A percentile compares a stretch with the other conserved stretches of the same genome.
Evolutionary conservation across 768 basidiomycete genomes (phyloP).

Genomic region (Rhizopogon sp.): DNA sequence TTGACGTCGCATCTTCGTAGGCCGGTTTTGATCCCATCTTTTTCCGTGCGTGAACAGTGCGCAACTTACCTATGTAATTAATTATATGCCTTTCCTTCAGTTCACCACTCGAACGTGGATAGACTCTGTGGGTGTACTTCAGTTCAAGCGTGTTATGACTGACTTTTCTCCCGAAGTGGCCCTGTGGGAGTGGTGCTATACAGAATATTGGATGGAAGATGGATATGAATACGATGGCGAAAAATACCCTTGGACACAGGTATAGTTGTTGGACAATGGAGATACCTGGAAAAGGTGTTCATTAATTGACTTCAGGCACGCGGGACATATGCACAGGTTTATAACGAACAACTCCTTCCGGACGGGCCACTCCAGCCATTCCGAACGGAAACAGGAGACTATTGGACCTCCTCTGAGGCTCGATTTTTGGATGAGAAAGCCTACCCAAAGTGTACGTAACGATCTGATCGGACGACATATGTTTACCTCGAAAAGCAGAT

Average conservation of each 20-base stretch:
- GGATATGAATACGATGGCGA: slow-evolving; percentile 13
- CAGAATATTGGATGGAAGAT: slow-evolving; percentile 21
- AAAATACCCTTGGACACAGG: slow-evolving; percentile 18
- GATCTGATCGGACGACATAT: neutral
- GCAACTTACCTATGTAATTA: neutral
- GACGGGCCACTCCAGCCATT: slow-evolving; percentile 19
- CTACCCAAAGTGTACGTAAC: slow-evolving; percentile 16
- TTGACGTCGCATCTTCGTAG: slow-evolving; percentile 3
- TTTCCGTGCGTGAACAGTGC: slow-evolving; percentile 11
- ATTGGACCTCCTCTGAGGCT: slow-evolving; percentile 20
- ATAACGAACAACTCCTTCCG: slow-evolving; percentile 17
- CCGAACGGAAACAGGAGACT: slow-evolving; percentile 16
- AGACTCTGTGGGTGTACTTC: slow-evolving; percentile 13
- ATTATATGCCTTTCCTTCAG: slow-evolving; percentile 4
- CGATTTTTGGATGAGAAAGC: slow-evolving; percentile 16
- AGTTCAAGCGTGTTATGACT: neutral
- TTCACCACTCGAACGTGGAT: slow-evolving; percentile 21
- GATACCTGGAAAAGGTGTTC: neutral
- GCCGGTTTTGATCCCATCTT: slow-evolving; percentile 22
- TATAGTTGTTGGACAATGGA: slow-evolving; percentile 1
- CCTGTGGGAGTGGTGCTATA: slow-evolving; percentile 26
- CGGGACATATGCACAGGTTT: slow-evolving; percentile 19
- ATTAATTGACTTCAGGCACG: slow-evolving; percentile 4
- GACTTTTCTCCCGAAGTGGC: slow-evolving; percentile 12
- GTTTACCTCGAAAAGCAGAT: slow-evolving; percentile 7